A percentile compares a stretch with the other conserved stretches of the same genome.
Conservation (phyloP, 495 filamentous ascomycete species). For the Talaromyces liani region DNA sequence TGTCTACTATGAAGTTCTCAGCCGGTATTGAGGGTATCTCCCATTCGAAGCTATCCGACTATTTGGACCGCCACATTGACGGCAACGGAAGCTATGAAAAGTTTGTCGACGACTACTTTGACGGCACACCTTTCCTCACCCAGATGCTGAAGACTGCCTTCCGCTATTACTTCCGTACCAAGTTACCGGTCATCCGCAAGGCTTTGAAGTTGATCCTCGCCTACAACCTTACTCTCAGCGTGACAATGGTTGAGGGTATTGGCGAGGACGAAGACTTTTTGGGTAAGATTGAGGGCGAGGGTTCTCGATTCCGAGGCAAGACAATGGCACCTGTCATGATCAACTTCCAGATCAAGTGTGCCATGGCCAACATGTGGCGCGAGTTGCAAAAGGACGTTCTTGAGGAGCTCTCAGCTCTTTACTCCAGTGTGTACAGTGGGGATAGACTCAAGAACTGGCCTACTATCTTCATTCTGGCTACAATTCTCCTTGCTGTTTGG, state of each 20-base stretch:
- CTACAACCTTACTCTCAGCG: conserved; percentile 85
- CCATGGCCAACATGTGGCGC: conserved; percentile 92
- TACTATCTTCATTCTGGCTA: conserved; percentile 90
- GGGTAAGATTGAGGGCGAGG: conserved; percentile 70
- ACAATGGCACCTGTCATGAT: conserved; percentile 92
- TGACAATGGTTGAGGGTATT: conserved; percentile 84
- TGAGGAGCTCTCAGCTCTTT: conserved; percentile 81
- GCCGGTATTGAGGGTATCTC: conserved; percentile 80
- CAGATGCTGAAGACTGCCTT: conserved; percentile 91
- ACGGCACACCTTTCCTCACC: conserved; percentile 85
- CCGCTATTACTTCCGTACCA: conserved; percentile 77
- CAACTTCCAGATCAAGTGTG: conserved; percentile 96
- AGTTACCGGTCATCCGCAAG: conserved; percentile 78
- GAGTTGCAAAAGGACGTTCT: conserved; percentile 90
- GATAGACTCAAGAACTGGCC: conserved; percentile 96
- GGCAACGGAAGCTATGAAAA: conserved; percentile 68
- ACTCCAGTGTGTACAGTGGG: conserved; percentile 88
- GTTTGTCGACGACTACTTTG: conserved; percentile 90
- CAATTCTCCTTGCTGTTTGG: conserved; percentile 85
- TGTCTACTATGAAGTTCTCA: conserved; percentile 76
- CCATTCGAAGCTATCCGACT: conserved; percentile 68
- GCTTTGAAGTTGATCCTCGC: conserved; percentile 85
- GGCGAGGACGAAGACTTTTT: conserved; percentile 69
- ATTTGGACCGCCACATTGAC: conserved; percentile 87
- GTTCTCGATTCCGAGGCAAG: conserved; percentile 78